Evolutionary conservation across 768 basidiomycete species (phyloP).

Genomic region (Tricholoma bakamatsutake): DNA sequence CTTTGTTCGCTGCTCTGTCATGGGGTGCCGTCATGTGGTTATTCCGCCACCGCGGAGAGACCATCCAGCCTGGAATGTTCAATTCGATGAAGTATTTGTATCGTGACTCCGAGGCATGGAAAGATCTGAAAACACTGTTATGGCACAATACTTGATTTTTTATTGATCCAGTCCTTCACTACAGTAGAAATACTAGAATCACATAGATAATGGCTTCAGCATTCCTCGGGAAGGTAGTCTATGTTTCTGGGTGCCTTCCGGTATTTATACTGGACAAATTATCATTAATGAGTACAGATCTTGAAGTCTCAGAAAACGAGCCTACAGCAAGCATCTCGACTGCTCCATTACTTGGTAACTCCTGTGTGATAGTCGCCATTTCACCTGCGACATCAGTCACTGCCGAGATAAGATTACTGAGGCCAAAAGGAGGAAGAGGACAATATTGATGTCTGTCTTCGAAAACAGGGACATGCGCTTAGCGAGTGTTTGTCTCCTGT

Average conservation of each 20-base stretch:
- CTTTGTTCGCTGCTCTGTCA: constrained; percentile 77
- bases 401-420: constrained; percentile 16
- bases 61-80: constrained; percentile 96
- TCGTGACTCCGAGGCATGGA: constrained; percentile 88
- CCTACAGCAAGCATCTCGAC: constrained; percentile 64
- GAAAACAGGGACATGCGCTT: constrained; percentile 38
- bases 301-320: neutral
- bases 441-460: constrained; percentile 49
- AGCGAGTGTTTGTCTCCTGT: constrained; percentile 35
- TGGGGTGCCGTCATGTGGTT: constrained; percentile 99
- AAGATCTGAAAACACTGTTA: constrained; percentile 70
- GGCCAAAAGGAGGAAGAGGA: neutral
- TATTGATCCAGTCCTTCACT: neutral
- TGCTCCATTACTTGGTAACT: constrained; percentile 46
- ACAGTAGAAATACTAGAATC: constrained; percentile 6
- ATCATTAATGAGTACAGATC: constrained; percentile 5
- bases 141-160: constrained; percentile 81
- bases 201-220: constrained; percentile 4
- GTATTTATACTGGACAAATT: constrained; percentile 53
- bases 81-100: constrained; percentile 95
- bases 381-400: constrained; percentile 65
- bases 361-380: constrained; percentile 49
- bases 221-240: constrained; percentile 35
- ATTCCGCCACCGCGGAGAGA: constrained; percentile 81
- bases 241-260: constrained; percentile 45